Percentiles rank a stretch among this genome's conserved stretches.
These are phyloP conservation scores for Diospyros lotus DNA, from an alignment of 148 eudicot genomes.

Conservation along the genomic window DNA sequence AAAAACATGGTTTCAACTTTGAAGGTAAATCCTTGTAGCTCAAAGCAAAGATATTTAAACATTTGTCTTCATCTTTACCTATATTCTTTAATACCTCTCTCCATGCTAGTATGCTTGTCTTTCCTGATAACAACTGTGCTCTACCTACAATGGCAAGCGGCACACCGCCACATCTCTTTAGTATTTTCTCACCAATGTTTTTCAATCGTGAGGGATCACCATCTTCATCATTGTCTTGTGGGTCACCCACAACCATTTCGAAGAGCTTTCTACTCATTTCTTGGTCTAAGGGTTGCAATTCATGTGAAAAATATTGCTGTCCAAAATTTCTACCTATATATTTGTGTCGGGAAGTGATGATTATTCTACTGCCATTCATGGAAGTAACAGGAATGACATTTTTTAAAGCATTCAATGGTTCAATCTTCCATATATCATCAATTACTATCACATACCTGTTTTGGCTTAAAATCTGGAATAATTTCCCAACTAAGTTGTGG, in stretches of 20 bases:
- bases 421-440: conserved; percentile 10
- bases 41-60: not conserved
- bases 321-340: not conserved
- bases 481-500: not conserved
- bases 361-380: conserved; percentile 1
- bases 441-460: conserved; percentile 10
- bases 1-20: conserved; percentile 6
- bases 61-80: not conserved
- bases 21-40: conserved; percentile 11
- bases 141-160: conserved; percentile 10
- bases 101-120: not conserved
- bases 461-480: not conserved
- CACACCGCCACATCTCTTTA: not conserved
- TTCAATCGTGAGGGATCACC: too few species aligned
- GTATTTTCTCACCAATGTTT: not conserved
- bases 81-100: not conserved
- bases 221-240: too few species aligned
- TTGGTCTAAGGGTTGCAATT: not conserved
- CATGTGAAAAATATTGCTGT: not conserved
- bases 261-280: not conserved
- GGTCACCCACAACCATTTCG: too few species aligned
- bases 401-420: conserved; percentile 3
- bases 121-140: not conserved
- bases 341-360: conserved; percentile 1
- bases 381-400: not conserved